Conservation (phyloP, 306 rosid genomes). For the Inga leiocalycina region DNA sequence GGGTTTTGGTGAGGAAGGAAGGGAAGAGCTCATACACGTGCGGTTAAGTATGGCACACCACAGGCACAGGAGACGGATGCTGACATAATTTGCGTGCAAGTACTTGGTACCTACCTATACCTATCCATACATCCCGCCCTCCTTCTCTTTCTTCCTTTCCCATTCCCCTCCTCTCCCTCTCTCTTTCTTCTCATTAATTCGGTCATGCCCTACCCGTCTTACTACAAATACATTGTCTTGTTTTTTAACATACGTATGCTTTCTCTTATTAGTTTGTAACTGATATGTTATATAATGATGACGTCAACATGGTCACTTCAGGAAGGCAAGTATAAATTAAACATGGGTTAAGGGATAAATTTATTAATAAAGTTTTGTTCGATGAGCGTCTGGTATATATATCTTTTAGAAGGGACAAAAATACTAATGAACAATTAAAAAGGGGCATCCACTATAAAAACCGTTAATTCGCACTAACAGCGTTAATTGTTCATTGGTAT, state of each 20-base stretch:
- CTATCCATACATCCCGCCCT: slow-evolving; percentile 10
- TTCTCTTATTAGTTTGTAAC: background rate
- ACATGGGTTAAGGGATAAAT: too few species aligned
- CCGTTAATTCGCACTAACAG: too few species aligned
- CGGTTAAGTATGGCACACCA: slow-evolving; percentile 37
- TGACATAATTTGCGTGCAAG: slow-evolving; percentile 34
- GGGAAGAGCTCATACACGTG: slow-evolving; percentile 42
- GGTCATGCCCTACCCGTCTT: background rate
- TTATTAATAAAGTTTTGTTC: too few species aligned
- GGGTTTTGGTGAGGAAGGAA: background rate
- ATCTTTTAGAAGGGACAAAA: too few species aligned
- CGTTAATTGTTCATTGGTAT: too few species aligned
- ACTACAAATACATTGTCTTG: background rate
- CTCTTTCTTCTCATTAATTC: background rate
- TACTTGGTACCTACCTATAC: background rate
- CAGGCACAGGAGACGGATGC: slow-evolving; percentile 27
- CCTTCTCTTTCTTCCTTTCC: slow-evolving; percentile 19
- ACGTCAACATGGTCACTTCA: background rate
- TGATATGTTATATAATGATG: background rate
- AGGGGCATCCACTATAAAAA: too few species aligned
- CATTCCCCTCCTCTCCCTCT: background rate
- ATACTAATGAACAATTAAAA: too few species aligned
- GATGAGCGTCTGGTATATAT: too few species aligned
- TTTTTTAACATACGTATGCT: background rate
- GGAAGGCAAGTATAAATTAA: background rate